Evolutionary conservation across 2,329 filamentous ascomycete genomes (phyloP).

Genomic region (Fusarium sp.): DNA sequence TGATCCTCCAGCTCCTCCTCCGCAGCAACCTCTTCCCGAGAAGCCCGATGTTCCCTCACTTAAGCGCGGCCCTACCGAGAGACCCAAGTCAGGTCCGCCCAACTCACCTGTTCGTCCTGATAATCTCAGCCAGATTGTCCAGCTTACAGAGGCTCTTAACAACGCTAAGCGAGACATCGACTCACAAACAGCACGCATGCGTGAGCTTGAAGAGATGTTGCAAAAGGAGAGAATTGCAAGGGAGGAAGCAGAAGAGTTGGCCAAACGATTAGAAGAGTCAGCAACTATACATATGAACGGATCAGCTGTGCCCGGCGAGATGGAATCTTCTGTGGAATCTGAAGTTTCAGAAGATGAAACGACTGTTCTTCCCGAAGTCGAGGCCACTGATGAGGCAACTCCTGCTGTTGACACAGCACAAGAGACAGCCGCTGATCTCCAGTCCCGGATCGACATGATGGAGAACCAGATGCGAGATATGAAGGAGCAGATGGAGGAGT

Average conservation of each 20-base stretch:
- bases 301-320: constrained; percentile 39
- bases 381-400: constrained; percentile 53
- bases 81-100: constrained; percentile 69
- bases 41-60: constrained; percentile 86
- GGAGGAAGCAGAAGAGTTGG: constrained; percentile 85
- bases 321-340: constrained; percentile 17
- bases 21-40: constrained; percentile 91
- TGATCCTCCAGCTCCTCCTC: constrained; percentile 92
- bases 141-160: constrained; percentile 86
- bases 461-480: constrained; percentile 84
- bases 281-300: constrained; percentile 54
- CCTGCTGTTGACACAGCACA: constrained; percentile 55
- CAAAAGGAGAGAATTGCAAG: constrained; percentile 84
- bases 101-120: constrained; percentile 72
- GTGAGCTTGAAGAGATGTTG: constrained; percentile 80
- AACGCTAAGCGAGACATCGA: constrained; percentile 89
- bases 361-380: constrained; percentile 37
- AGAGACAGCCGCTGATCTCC: constrained; percentile 55
- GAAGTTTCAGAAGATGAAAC: constrained; percentile 40
- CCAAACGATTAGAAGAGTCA: constrained; percentile 75
- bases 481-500: constrained; percentile 82
- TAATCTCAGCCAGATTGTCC: constrained; percentile 79
- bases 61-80: constrained; percentile 81
- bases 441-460: constrained; percentile 81
- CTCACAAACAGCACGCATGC: constrained; percentile 81